Evolutionary conservation across 768 basidiomycete genomes (phyloP).

Genomic region (Lentinula boryana): DNA sequence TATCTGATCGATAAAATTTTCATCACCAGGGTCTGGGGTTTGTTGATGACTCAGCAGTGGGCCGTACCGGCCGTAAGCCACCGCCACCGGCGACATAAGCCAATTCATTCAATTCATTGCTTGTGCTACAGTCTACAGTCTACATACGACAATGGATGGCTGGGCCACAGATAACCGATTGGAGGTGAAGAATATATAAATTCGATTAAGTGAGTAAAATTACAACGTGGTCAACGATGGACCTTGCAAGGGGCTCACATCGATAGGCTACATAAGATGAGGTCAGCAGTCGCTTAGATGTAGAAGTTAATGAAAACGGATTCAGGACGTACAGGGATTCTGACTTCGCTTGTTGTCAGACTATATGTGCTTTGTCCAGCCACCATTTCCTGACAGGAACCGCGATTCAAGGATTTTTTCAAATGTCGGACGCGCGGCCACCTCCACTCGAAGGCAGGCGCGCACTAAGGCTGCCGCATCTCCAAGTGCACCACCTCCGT

Average conservation of each 20-base stretch:
- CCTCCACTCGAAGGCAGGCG: slow-evolving; percentile 79
- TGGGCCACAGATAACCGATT: slow-evolving; percentile 1
- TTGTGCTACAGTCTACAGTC: slow-evolving; percentile 4
- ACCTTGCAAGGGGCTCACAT: neutral
- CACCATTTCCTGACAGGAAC: slow-evolving; percentile 72
- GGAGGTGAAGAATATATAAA: neutral
- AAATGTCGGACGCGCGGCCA: slow-evolving; percentile 77
- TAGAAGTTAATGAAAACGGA: neutral
- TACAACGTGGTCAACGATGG: neutral
- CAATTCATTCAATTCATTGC: slow-evolving; percentile 43
- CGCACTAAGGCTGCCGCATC: slow-evolving; percentile 83
- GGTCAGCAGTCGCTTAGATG: neutral
- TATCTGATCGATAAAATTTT: slow-evolving; percentile 16
- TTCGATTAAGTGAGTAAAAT: neutral
- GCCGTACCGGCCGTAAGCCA: neutral
- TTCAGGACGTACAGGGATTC: neutral
- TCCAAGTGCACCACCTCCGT: slow-evolving; percentile 78
- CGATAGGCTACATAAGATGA: neutral
- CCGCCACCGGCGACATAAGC: slow-evolving; percentile 32
- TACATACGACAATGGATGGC: neutral
- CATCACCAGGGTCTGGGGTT: neutral
- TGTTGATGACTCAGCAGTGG: neutral
- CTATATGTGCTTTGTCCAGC: slow-evolving; percentile 47
- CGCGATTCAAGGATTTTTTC: slow-evolving; percentile 73
- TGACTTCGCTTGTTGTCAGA: neutral